phyloP scores from a whole-genome alignment of 768 basidiomycete genomes.

The Thelephora ganbajun region DNA sequence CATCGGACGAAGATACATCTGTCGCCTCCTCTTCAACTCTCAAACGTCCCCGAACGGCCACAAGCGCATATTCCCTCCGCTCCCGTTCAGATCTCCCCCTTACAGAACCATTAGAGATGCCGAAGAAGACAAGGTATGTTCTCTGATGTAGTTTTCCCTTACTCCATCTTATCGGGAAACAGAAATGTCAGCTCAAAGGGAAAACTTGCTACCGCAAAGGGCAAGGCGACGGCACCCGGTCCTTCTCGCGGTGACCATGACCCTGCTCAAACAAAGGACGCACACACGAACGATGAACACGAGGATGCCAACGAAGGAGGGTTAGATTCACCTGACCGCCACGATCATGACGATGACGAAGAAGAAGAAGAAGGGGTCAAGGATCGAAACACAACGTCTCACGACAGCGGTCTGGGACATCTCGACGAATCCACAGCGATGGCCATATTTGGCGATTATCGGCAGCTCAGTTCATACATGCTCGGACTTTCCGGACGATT shows the following conservation, averaged over 20 bases:
- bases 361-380: conserved; percentile 14
- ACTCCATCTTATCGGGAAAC: conserved; percentile 4
- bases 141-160: conserved; percentile 2
- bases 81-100: conserved; percentile 32
- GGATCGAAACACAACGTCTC: conserved; percentile 23
- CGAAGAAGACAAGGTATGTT: conserved; percentile 58
- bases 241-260: conserved; percentile 44
- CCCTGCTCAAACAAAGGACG: conserved; percentile 33
- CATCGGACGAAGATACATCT: conserved; percentile 51
- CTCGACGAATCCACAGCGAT: conserved; percentile 61
- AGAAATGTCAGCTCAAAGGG: conserved; percentile 43
- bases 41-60: conserved; percentile 48
- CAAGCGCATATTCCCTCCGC: conserved; percentile 48
- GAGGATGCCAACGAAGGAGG: conserved; percentile 31
- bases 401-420: conserved; percentile 28
- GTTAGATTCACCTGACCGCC: conserved; percentile 30
- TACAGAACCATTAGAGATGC: conserved; percentile 40
- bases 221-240: conserved; percentile 24
- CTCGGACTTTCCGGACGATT: conserved; percentile 75
- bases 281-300: conserved; percentile 35
- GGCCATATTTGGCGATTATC: conserved; percentile 78
- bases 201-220: conserved; percentile 27
- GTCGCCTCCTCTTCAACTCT: conserved; percentile 28
- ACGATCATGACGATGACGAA: conserved; percentile 24
- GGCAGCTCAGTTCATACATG: conserved; percentile 87